Evolutionary conservation across 2,329 filamentous ascomycete genomes (phyloP).

Genomic region (Nannizzia gypsea): DNA sequence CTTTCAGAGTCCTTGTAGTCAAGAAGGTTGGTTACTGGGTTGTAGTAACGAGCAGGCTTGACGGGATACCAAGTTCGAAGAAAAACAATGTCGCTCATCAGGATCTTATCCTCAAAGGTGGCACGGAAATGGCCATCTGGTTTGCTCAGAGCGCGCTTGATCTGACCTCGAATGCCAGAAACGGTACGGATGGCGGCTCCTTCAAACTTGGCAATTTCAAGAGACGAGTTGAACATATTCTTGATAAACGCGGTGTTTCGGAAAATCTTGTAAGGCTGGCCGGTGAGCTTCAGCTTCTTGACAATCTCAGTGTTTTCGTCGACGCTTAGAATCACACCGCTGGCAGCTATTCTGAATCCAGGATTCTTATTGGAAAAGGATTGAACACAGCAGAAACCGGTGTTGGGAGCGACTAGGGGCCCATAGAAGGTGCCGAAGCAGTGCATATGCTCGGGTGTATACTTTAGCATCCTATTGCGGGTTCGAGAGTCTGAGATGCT

Average conservation of each 20-base stretch:
- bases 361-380: conserved; percentile 72
- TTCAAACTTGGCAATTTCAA: conserved; percentile 98
- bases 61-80: conserved; percentile 93
- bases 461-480: conserved; percentile 95
- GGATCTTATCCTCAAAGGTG: conserved; percentile 96
- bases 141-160: conserved; percentile 87
- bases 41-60: conserved; percentile 92
- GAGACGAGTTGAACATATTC: conserved; percentile 87
- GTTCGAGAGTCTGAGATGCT: conserved; percentile 89
- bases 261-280: conserved; percentile 92
- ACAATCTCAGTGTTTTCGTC: conserved; percentile 96
- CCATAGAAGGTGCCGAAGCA: conserved; percentile 95
- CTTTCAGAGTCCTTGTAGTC: conserved; percentile 37
- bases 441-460: conserved; percentile 98
- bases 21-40: conserved; percentile 84
- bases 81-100: conserved; percentile 95
- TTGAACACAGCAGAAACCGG: conserved; percentile 88
- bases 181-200: conserved; percentile 92
- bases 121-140: conserved; percentile 93
- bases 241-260: conserved; percentile 99
- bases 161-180: conserved; percentile 87
- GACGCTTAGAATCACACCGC: conserved; percentile 83
- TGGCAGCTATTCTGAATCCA: conserved; percentile 88
- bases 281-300: conserved; percentile 97
- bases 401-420: conserved; percentile 87